Base-by-base conservation (phyloP, 116 monocot genomes). In the Phalaenopsis hybrid region DNA sequence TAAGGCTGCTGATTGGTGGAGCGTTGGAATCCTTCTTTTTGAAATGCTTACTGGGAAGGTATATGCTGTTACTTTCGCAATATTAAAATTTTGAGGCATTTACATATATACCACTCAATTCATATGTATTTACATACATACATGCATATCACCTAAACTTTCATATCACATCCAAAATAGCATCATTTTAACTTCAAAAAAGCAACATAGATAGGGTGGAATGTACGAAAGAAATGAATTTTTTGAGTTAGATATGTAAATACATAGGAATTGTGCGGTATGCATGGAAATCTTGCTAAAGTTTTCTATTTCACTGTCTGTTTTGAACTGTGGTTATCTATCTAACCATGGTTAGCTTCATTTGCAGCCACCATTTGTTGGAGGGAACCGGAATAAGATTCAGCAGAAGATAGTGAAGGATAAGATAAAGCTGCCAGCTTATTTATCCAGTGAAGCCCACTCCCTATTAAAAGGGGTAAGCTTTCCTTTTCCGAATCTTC, bases 1-100 rank as follows among this genome's bases (percentile, higher is more conserved):
- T 81, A 95, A 99, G 85, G 95, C 95, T 81, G 99, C 94, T 77
- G 99, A 99, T 76, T 99, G 95, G 99, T 99, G 99, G 99, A 99
- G 99, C 74, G 88, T 99, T 44, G 99, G 95, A 76, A 83, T 99
- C 79, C 86, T 99, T 1, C 76, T 99, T 52, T 95, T 94, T 89
- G 99, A 99, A 86, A 99, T 99, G 99, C 92, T 99, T 20, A 95
- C 99, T 57, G 91, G 99, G 37, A 99, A 93, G 93, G 91, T 91
- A 75, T 75, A 31, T 67, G 8, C 25, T 67, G 15, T 55, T 55
- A 2, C 13, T 16, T 55, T 13, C 17, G 55, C 12, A 55, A 13
- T 55, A 55, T 15, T 55, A 16, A 55, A 2, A 55, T 16, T 16
- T 16, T 48, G 41, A 4, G 41, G 41, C 41, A 41, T 41, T 41